phyloP scores from a whole-genome alignment of 2,329 filamentous ascomycete genomes.

The Aureobasidium lini region DNA sequence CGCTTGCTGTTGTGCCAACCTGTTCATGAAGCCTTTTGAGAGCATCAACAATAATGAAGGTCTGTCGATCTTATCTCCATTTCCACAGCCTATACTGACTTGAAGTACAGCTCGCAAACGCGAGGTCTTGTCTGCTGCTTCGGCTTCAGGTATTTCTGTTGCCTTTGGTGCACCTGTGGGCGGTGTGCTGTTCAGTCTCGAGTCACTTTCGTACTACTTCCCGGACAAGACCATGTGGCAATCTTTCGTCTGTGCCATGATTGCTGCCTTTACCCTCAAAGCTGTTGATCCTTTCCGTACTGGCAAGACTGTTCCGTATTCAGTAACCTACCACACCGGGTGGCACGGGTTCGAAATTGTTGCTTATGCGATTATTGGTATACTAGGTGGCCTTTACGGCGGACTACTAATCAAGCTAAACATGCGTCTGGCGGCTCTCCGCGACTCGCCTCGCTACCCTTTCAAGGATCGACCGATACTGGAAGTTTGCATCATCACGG shows the following conservation, averaged over 20 bases:
- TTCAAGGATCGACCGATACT: constrained; percentile 62
- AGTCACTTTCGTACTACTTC: constrained; percentile 96
- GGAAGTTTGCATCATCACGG: constrained; percentile 72
- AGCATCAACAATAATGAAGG: constrained; percentile 82
- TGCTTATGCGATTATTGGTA: constrained; percentile 77
- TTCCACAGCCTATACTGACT: not conserved
- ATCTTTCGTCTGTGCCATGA: constrained; percentile 98
- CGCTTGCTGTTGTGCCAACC: constrained; percentile 89
- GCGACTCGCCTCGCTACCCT: constrained; percentile 55
- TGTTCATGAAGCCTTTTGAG: constrained; percentile 84
- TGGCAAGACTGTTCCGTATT: constrained; percentile 90
- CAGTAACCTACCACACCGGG: constrained; percentile 82
- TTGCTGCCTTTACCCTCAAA: constrained; percentile 89
- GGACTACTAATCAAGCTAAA: constrained; percentile 93
- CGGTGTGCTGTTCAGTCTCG: constrained; percentile 90
- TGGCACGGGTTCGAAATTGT: constrained; percentile 95
- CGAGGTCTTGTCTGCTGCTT: constrained; percentile 85
- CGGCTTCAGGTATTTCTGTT: constrained; percentile 86
- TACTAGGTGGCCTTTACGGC: constrained; percentile 88
- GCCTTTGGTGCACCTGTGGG: constrained; percentile 92
- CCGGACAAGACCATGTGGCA: constrained; percentile 99
- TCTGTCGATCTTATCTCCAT: constrained; percentile 29
- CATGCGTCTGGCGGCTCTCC: constrained; percentile 77
- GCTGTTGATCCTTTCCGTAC: constrained; percentile 91
- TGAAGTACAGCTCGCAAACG: constrained; percentile 66